phyloP scores from a whole-genome alignment of 2,329 filamentous ascomycete genomes.

The Tolypocladium tropicale region DNA sequence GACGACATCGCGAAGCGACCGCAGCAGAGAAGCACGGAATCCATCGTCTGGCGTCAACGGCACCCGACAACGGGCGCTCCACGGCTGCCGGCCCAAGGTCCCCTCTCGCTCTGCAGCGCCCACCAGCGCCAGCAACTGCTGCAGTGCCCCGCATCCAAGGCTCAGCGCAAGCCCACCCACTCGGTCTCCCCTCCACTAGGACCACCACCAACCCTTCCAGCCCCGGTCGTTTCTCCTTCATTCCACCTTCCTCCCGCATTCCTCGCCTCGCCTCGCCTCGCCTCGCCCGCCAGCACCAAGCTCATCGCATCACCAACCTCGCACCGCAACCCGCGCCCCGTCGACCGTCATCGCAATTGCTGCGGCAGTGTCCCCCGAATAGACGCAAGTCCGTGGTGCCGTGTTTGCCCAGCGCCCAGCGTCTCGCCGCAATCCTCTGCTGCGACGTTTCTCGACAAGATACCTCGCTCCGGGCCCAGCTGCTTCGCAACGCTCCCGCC shows the following conservation, averaged over 20 bases:
- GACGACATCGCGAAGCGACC: neutral
- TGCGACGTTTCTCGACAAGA: neutral
- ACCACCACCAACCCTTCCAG: neutral
- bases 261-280: neutral
- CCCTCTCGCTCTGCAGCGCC: neutral
- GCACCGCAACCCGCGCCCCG: neutral
- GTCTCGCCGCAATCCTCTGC: neutral
- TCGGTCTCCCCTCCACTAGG: neutral
- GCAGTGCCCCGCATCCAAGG: neutral
- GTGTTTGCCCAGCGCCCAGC: neutral
- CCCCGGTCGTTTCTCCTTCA: slow-evolving; percentile 1
- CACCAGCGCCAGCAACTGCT: neutral
- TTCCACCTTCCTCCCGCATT: slow-evolving; percentile 4
- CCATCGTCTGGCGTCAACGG: neutral
- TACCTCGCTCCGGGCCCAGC: neutral
- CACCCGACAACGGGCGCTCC: neutral
- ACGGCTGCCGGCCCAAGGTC: neutral
- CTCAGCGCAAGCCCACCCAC: slow-evolving; percentile 1
- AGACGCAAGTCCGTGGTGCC: neutral
- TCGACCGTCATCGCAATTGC: neutral
- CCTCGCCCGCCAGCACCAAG: neutral
- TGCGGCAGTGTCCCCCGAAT: neutral
- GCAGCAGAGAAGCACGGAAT: neutral
- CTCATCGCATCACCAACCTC: neutral
- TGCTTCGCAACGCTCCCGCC: too few relatives aligned